phyloP scores from a whole-genome alignment of 2,329 filamentous ascomycete genomes.

The Ophiobolus disseminans region DNA sequence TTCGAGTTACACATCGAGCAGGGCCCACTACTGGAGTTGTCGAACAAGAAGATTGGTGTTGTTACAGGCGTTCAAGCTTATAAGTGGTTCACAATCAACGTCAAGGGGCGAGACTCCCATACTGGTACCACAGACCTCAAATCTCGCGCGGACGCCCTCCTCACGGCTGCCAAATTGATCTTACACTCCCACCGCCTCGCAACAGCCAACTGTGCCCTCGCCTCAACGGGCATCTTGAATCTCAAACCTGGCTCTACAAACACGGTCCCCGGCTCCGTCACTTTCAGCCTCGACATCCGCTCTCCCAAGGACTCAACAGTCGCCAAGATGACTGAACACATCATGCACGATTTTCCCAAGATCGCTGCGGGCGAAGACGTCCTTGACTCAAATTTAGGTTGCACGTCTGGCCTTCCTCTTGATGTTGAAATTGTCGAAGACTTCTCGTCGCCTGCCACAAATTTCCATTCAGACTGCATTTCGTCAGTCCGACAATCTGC shows the following conservation, averaged over 20 bases:
- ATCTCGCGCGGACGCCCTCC: constrained; percentile 71
- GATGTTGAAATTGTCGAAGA: constrained; percentile 67
- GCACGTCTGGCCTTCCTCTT: constrained; percentile 59
- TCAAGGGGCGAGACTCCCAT: constrained; percentile 73
- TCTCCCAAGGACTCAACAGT: constrained; percentile 64
- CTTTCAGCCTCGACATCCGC: constrained; percentile 73
- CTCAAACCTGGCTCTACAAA: constrained; percentile 74
- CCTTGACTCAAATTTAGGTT: constrained; percentile 53
- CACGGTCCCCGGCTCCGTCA: constrained; percentile 73
- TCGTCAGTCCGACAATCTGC: constrained; percentile 68
- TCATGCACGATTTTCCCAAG: constrained; percentile 64
- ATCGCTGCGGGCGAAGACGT: constrained; percentile 66
- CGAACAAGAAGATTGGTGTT: constrained; percentile 69
- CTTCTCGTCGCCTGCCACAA: constrained; percentile 62
- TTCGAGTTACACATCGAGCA: constrained; percentile 90
- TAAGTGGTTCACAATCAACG: constrained; percentile 73
- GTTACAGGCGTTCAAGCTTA: constrained; percentile 78
- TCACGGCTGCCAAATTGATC: constrained; percentile 72
- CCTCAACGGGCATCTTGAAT: constrained; percentile 73
- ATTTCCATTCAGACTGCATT: constrained; percentile 73
- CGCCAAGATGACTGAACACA: constrained; percentile 62
- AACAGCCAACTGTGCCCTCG: constrained; percentile 65
- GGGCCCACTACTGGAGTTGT: constrained; percentile 74
- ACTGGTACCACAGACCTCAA: constrained; percentile 76
- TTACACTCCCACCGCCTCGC: constrained; percentile 70